A percentile compares a stretch with the other conserved stretches of the same genome.
These are phyloP conservation scores for Dipteronia dyeriana DNA, from an alignment of 345 rosid genomes.

Conservation along the genomic window DNA sequence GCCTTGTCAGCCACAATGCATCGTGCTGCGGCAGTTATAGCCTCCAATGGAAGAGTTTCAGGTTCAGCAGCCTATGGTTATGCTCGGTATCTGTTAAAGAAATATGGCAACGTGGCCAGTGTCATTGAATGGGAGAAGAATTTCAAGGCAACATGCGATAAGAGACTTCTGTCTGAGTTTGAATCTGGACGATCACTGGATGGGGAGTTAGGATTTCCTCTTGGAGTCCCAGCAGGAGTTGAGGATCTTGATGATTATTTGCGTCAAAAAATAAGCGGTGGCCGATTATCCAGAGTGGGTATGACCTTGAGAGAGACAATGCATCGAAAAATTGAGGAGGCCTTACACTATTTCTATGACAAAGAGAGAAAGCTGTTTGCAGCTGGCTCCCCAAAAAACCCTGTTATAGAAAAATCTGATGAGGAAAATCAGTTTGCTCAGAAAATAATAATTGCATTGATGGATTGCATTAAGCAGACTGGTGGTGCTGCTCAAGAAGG, in stretches of 20 bases:
- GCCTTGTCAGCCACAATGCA: slow-evolving; percentile 69
- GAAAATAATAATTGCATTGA: slow-evolving; percentile 65
- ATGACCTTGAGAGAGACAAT: slow-evolving; percentile 80
- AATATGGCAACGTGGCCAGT: slow-evolving; percentile 72
- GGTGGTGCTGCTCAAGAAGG: slow-evolving; percentile 99
- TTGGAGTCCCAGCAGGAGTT: slow-evolving; percentile 82
- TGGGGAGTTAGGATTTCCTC: slow-evolving; percentile 73
- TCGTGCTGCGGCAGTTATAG: slow-evolving; percentile 58
- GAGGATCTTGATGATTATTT: slow-evolving; percentile 85
- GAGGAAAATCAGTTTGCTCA: slow-evolving; percentile 83
- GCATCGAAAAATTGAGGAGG: slow-evolving; percentile 71
- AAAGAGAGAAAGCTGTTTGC: slow-evolving; percentile 67
- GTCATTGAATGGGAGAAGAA: slow-evolving; percentile 89
- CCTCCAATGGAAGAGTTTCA: slow-evolving; percentile 71
- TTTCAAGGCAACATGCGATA: slow-evolving; percentile 68
- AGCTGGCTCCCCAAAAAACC: slow-evolving; percentile 52
- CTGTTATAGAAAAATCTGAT: slow-evolving; percentile 60
- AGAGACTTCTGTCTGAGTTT: slow-evolving; percentile 85
- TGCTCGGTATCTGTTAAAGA: slow-evolving; percentile 77
- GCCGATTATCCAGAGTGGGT: slow-evolving; percentile 75
- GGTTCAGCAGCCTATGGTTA: slow-evolving; percentile 68
- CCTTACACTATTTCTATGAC: slow-evolving; percentile 49
- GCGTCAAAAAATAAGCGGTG: slow-evolving; percentile 71
- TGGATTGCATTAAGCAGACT: slow-evolving; percentile 86
- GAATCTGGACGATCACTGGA: slow-evolving; percentile 72